Evolutionary conservation across 257 asterid species (phyloP), one percentile per base, ranked within the genome.

Genomic region (Petunia secreta): DNA sequence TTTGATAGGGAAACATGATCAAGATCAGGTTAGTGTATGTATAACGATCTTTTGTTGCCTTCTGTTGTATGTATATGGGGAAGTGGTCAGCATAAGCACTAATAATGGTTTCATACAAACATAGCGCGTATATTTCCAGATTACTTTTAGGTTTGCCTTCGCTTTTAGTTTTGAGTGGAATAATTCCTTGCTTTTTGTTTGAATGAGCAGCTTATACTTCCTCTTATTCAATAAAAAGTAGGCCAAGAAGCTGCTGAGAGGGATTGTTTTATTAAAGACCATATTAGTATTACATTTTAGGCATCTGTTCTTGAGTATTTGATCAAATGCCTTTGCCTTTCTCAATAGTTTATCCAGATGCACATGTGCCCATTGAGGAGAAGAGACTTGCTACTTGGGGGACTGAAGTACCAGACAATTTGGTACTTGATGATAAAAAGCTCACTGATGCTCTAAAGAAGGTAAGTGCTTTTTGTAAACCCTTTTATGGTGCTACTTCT

Each of bases 151-250:
- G 40, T 60, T 3, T 8, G 8, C 65, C 7, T 40, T 66, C 6
- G 53, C 37, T 41, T 40, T 66, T 52, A 40, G 8, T 40, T 40
- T 40, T 40, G 14, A 15, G 53, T 40, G 75, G 36, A 40, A 25
- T 14, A 15, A 6, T 13, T 66, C 53, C 25, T 66, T 66, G 75
- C 52, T 40, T 66, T 66, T 92, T 76, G 96, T 96, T 85, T 98
- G 98, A 78, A 93, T 92, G 75, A 87, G 97, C 99, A 36, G 97
- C 97, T 80, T 97, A 91, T 81, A 98, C 94, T 81, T 68, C 93
- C 4, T 87, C 89, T 60, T 94, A 95, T 87, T 93, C 90, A 52
- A 92, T 93, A 97, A 93, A 90, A 85, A 91, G 93, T 98, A 73
- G 91, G 94, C 15, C 94, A 93, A 74, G 97, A 92, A 86, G 95